Percentiles rank a stretch among this genome's conserved stretches.
These are phyloP conservation scores for Exophiala spinifera DNA, from an alignment of 2,329 filamentous ascomycete species.

Conservation along the genomic window DNA sequence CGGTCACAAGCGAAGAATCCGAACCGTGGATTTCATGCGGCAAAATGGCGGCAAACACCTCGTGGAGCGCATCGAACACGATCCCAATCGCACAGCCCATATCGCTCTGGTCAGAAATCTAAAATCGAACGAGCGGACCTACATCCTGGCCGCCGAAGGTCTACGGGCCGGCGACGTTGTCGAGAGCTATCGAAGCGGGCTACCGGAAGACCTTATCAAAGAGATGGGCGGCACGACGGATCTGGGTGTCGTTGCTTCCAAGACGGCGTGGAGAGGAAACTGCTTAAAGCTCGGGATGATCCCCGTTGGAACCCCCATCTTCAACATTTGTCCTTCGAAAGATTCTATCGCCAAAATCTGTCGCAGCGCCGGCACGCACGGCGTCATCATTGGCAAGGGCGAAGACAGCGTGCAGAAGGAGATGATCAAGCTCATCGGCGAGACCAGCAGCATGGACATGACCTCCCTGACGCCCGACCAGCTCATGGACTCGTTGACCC, in stretches of 20 bases:
- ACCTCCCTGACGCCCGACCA: slow-evolving; percentile 38
- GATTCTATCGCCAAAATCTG: slow-evolving; percentile 78
- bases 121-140: slow-evolving; percentile 72
- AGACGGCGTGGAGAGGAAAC: slow-evolving; percentile 91
- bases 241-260: slow-evolving; percentile 91
- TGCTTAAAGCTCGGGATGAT: slow-evolving; percentile 95
- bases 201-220: slow-evolving; percentile 78
- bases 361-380: slow-evolving; percentile 89
- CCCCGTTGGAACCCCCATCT: slow-evolving; percentile 87
- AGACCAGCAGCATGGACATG: slow-evolving; percentile 30
- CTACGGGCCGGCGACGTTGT: slow-evolving; percentile 88
- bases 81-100: slow-evolving; percentile 88
- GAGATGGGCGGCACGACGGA: slow-evolving; percentile 92
- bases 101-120: slow-evolving; percentile 81
- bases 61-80: slow-evolving; percentile 93
- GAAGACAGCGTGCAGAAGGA: slow-evolving; percentile 56
- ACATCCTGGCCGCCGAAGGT: slow-evolving; percentile 93
- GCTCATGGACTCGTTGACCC: slow-evolving; percentile 29
- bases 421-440: slow-evolving; percentile 28
- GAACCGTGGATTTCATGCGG: slow-evolving; percentile 85
- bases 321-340: slow-evolving; percentile 75
- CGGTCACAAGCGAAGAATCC: slow-evolving; percentile 85
- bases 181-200: slow-evolving; percentile 86
- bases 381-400: slow-evolving; percentile 83
- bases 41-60: slow-evolving; percentile 74